Evolutionary conservation across 495 filamentous ascomycete genomes (phyloP), one percentile per base, ranked within the genome.

Genomic region (Xylaria nigripes): DNA sequence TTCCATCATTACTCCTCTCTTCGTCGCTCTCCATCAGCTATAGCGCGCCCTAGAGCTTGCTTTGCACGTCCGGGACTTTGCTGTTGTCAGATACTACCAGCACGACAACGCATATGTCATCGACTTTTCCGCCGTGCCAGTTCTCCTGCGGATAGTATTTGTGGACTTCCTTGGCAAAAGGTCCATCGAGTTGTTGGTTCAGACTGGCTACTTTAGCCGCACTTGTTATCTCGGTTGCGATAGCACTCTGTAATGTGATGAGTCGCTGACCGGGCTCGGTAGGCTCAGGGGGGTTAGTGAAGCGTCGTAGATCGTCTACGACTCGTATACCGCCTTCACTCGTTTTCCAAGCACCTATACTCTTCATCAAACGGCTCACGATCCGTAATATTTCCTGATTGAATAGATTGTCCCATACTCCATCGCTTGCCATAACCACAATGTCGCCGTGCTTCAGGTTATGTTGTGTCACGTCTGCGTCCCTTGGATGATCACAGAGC

Each of bases 341-440:
- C 2, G 71, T 75, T 58, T 75, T 75, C 90, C 90, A 97, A 1
- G 87, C 93, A 6, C 84, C 84, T 18, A 74, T 72, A 22, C 70
- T 70, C 7, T 79, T 67, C 91, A 97, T 96, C 6, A 82, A 72
- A 29, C 78, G 74, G 46, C 85, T 90, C 25, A 89, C 82, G 50
- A 93, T 80, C 46, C 83, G 81, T 15, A 98, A 77, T 23, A 93
- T 83, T 57, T 97, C 88, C 62, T 91, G 84, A 58, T 88, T 83
- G 58, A 85, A 90, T n/a, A 98, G 75, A 61, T 98, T 98, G 67
- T 98, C 93, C 83, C 91, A 95, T 3, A 97, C 88, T 4, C 93
- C 93, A 64, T 98, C 93, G 6, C 88, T 95, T 3, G 90, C 93
- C 55, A 97, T 85, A 15, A 98, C 70, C 13, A 97, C 70, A 6